Evolutionary conservation across 306 rosid species (phyloP).

Genomic region (barrel medic (Medicago truncatula)): DNA sequence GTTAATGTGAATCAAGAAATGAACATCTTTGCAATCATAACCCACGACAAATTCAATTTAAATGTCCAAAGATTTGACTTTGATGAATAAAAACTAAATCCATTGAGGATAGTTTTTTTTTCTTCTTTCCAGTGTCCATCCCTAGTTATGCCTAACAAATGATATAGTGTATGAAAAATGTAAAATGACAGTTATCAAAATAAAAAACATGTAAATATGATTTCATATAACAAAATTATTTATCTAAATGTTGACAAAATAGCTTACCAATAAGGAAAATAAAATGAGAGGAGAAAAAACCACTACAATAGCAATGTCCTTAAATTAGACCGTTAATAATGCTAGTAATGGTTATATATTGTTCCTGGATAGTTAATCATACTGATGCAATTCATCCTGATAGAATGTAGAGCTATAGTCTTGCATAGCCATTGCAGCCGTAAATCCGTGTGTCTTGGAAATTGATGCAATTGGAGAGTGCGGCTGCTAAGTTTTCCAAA

Average conservation of each 20-base stretch:
- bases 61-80: too few relatives aligned
- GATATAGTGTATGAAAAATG: not conserved
- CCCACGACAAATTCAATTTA: too few relatives aligned
- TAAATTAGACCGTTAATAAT: not conserved
- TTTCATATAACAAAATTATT: not conserved
- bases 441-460: slow-evolving; percentile 65
- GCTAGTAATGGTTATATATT: slow-evolving; percentile 1
- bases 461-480: slow-evolving; percentile 70
- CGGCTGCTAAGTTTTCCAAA: slow-evolving; percentile 68
- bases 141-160: too few relatives aligned
- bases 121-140: too few relatives aligned
- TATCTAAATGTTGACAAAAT: slow-evolving; percentile 23
- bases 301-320: slow-evolving; percentile 13
- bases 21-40: too few relatives aligned
- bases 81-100: too few relatives aligned
- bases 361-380: not conserved
- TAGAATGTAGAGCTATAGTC: slow-evolving; percentile 53
- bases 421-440: slow-evolving; percentile 56
- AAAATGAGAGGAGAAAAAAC: slow-evolving; percentile 1
- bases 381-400: slow-evolving; percentile 15
- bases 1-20: too few relatives aligned
- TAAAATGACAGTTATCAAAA: not conserved
- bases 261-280: slow-evolving; percentile 25
- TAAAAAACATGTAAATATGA: not conserved
- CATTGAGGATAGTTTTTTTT: too few relatives aligned